These are phyloP conservation scores for Phytophthora europaea DNA, from an alignment of 352 stramenopile genomes.

Conservation along the genomic window DNA sequence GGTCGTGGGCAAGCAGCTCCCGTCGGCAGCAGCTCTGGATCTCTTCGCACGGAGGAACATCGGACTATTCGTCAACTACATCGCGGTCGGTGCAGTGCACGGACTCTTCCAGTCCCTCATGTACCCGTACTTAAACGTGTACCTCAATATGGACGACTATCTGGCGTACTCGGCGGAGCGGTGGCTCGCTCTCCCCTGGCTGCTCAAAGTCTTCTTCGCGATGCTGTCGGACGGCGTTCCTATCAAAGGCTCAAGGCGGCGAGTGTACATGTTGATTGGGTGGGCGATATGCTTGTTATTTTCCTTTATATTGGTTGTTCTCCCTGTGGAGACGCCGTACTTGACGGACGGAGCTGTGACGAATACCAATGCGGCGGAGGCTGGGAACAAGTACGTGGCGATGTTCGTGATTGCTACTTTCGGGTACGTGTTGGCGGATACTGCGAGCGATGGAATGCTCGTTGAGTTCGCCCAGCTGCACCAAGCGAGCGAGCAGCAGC, in stretches of 20 bases:
- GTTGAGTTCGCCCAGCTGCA: constrained; percentile 54
- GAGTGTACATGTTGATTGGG: constrained; percentile 61
- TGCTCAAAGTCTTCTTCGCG: constrained; percentile 64
- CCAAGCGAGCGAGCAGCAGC: constrained; percentile 34
- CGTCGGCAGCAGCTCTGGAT: constrained; percentile 37
- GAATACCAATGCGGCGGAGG: constrained; percentile 45
- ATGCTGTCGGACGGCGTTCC: constrained; percentile 63
- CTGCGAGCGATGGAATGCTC: constrained; percentile 54
- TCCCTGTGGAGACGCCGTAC: constrained; percentile 53
- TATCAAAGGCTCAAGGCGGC: constrained; percentile 51
- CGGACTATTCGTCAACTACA: constrained; percentile 67
- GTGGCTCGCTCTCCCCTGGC: constrained; percentile 68
- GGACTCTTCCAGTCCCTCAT: constrained; percentile 64
- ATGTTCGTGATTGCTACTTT: constrained; percentile 62
- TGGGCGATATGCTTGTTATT: constrained; percentile 63
- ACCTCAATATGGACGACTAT: constrained; percentile 81
- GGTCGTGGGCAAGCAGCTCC: constrained; percentile 32
- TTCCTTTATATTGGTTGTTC: constrained; percentile 47
- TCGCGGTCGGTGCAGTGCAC: constrained; percentile 56
- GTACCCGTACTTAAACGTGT: constrained; percentile 81
- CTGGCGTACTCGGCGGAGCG: constrained; percentile 60
- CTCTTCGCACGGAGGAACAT: constrained; percentile 53
- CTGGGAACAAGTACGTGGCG: constrained; percentile 56
- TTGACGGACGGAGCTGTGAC: constrained; percentile 42
- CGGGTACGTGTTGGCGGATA: constrained; percentile 59